Base-by-base conservation (phyloP, 805 yeast species). In the Wickerhamiella sorbophila region DNA sequence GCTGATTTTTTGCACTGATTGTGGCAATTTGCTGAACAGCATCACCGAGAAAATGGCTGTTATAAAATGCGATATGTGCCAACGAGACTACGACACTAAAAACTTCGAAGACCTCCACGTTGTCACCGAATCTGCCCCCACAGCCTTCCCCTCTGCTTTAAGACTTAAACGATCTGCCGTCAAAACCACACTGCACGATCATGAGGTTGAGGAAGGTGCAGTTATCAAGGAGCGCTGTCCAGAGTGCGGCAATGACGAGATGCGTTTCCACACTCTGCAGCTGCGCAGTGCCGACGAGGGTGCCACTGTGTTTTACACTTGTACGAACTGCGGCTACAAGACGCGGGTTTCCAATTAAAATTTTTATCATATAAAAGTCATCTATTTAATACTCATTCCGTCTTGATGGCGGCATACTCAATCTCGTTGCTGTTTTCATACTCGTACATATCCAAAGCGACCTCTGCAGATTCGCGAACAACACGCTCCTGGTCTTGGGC, bases 201-300 rank as follows among this genome's bases (percentile, higher is more conserved):
- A 75, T 48, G 96, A 88, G 51, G 63, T 83, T 36, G 94, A 79
- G 46, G 96, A 86, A 46, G 98, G 97, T 48, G 98, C 98, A 32
- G 81, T 93, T 10, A 91, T 91, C 60, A 82, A 87, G 60, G 99
- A 91, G 62, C 87, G 82, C 58, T 91, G 99, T 70, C 97, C 97
- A n/a, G 77, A 87, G 62, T 91, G 98, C 74, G 95, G 94, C 39
- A 74, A 87, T 63, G 96, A 91, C 57, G 96, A 91, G 63, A 93
- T 93, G 98, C 87, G 79, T 59, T 91, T 88, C 60, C 97, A 91
- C 58, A 91, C 98, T 4, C 68, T 91, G 52, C 99, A 91, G 64
- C 71, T 91, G 53, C 77, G 99, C 65, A 82, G 95, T 42, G 99
- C 98, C 1, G 99, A 91, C 71, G 99, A 91, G 71, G 99, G 98